Conservation (phyloP, 192 early-diverging fungal genomes). For the Coemansia interrupta region DNA sequence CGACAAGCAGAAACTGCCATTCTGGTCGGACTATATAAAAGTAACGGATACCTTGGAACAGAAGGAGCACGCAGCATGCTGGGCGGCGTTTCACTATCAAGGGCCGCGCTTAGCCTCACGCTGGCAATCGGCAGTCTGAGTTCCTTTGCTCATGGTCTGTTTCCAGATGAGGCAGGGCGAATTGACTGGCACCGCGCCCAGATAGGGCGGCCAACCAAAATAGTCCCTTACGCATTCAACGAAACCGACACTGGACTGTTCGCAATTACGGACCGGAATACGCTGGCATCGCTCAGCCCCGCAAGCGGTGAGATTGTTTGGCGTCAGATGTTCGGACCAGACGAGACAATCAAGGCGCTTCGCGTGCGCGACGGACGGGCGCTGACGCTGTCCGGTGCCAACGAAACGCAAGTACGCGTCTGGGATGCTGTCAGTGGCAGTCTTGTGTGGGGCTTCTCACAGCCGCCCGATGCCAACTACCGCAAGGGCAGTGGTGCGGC, state of each 20-base stretch:
- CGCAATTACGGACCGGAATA: conserved; percentile 68
- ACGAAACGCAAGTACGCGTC: conserved; percentile 47
- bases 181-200: conserved; percentile 51
- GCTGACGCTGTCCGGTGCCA: conserved; percentile 29
- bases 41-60: not conserved
- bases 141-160: conserved; percentile 26
- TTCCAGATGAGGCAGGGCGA: conserved; percentile 47
- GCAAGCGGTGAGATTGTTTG: conserved; percentile 70
- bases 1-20: not conserved
- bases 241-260: conserved; percentile 41
- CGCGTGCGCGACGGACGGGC: conserved; percentile 32
- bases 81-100: conserved; percentile 11
- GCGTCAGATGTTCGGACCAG: conserved; percentile 66
- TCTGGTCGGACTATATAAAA: no score
- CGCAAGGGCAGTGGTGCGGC: conserved; percentile 36
- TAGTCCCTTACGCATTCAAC: conserved; percentile 24
- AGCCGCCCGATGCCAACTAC: conserved; percentile 21
- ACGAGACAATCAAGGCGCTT: conserved; percentile 58
- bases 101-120: conserved; percentile 9
- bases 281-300: conserved; percentile 67
- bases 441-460: conserved; percentile 20
- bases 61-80: conserved; percentile 9
- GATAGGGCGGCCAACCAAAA: conserved; percentile 32
- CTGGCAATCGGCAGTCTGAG: conserved; percentile 21
- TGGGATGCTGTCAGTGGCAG: conserved; percentile 30